Evolutionary conservation across 768 basidiomycete genomes (phyloP), one percentile per base, ranked within the genome.

Genomic region (Leucosporidium creatinivorum): DNA sequence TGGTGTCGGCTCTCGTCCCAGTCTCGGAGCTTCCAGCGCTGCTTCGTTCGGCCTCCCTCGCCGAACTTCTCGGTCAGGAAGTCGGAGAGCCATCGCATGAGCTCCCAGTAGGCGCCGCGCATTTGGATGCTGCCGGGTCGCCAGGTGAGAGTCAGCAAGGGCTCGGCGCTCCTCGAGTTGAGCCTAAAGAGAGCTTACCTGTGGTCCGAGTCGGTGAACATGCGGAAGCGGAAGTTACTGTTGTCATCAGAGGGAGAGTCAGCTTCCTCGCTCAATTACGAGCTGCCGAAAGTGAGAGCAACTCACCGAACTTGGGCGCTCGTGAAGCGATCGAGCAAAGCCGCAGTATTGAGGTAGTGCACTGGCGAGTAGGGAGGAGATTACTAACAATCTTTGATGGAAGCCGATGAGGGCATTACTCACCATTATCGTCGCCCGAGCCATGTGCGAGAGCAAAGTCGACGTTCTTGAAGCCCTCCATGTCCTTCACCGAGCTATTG

Each of bases 181-280:
- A 25, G n/a, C 44, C 39, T 28, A 44, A 13, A 7, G 15, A 10
- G 39, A 44, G 39, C 39, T 44, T 13, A 44, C 39, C 39, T 44
- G 75, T 96, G 94, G 76, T 93, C 90, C 88, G 90, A 91, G 79
- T 99, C 96, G 28, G 92, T 92, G 79, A 97, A 99, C 89, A 97
- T 91, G 76, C 93, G 84, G 79, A 97, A 96, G 75, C 87, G 75
- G 76, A 78, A 82, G 9, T 76, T 83, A 75, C 87, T 89, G 63
- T 18, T 48, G 44, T 19, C n/a, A 51, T 18, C n/a, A 25, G 5
- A 7, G 39, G 13, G 2, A 18, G 26, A 15, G 23, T 47, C 50
- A 54, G 58, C 30, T 54, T 10, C 15, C 39, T 3, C 39, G 33
- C 13, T 44, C 39, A 2, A 2, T 17, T 44, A 2, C 39, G 10